A percentile compares a stretch with the other conserved stretches of the same genome.
Conservation (phyloP, 176 grass and related monocot genomes). For the Urochloa ruziziensis region DNA sequence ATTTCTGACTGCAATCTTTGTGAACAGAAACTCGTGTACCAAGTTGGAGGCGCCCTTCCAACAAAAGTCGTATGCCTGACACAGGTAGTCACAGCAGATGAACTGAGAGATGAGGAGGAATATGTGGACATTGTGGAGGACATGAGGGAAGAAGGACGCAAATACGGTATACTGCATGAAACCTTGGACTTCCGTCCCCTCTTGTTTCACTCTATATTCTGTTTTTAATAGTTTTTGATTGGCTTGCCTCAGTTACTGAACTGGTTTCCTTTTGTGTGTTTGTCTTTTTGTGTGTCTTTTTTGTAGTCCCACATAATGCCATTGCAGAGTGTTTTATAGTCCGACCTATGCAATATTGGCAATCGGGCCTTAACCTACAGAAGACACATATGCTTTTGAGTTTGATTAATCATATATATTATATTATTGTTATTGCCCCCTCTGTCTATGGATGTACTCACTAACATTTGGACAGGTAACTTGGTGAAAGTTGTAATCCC, state of each 20-base stretch:
- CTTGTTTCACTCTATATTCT: constrained; percentile 11
- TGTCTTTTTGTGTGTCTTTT: constrained; percentile 68
- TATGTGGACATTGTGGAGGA: constrained; percentile 92
- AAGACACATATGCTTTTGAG: constrained; percentile 43
- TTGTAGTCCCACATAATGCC: constrained; percentile 51
- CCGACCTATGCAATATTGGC: constrained; percentile 66
- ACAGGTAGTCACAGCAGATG: constrained; percentile 74
- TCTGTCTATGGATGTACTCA: constrained; percentile 27
- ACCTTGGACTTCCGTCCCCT: not conserved
- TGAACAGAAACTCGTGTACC: constrained; percentile 72
- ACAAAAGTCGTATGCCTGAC: constrained; percentile 87
- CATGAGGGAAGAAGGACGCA: constrained; percentile 89
- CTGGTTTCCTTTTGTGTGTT: constrained; percentile 50
- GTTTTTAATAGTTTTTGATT: constrained; percentile 13
- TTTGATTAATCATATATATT: constrained; percentile 33
- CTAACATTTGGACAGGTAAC: constrained; percentile 67
- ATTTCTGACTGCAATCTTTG: constrained; percentile 19
- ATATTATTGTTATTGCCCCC: not conserved
- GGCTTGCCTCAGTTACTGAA: constrained; percentile 51
- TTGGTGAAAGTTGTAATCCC: constrained; percentile 91
- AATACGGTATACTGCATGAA: constrained; percentile 62
- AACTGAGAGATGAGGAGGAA: constrained; percentile 90
- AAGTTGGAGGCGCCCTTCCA: constrained; percentile 77
- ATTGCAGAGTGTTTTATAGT: constrained; percentile 76
- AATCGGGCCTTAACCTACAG: constrained; percentile 57